Base-by-base conservation (phyloP, 257 asterid species). In the Forsythia suspensa region DNA sequence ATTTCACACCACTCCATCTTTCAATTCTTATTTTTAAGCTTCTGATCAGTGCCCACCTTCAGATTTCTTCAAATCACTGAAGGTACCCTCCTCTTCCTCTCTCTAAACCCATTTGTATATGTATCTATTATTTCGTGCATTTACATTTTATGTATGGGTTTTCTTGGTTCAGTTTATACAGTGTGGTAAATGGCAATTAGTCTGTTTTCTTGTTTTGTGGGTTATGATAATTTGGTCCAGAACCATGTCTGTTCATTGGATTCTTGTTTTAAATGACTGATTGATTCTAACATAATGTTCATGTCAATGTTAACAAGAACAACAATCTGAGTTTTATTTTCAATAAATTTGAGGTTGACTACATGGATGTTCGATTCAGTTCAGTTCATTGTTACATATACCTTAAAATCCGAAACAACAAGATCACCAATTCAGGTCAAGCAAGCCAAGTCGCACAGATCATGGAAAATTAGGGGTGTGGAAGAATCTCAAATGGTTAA, bases 1-100 rank as follows among this genome's bases (percentile, higher is more conserved):
- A 29, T 29, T 29, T 29, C 34, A 29, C 34, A 29, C 34, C 34
- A 0, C 34, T 29, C 34, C 34, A 29, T 29, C 34, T 29, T 29
- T 29, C 34, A 29, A 29, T 29, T 29, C 34, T 29, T 29, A 29
- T 38, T 83, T 83, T 83, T 76, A 83, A 79, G 81, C 86, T 83
- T 76, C 55, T 55, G 10, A 18, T 55, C 37, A 63, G 16, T 29
- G 3, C 71, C 43, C 80, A 74, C 79, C 82, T 78, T 67, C 71
- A 48, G 48, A 48, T 48, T 51, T 68, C 79, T 73, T 79, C 70
- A 18, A 37, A 66, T 24, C 77, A 40, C 18, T 76, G 41, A 79
- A 82, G 86, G 83, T 79, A 79, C 76, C 41, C 68, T 20, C 41
- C 68, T 20, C 40, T 73, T 69, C 68, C 81, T 16, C 38, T 55